Base-by-base conservation (phyloP, 305 asterid species). In the Rubia balearica region DNA sequence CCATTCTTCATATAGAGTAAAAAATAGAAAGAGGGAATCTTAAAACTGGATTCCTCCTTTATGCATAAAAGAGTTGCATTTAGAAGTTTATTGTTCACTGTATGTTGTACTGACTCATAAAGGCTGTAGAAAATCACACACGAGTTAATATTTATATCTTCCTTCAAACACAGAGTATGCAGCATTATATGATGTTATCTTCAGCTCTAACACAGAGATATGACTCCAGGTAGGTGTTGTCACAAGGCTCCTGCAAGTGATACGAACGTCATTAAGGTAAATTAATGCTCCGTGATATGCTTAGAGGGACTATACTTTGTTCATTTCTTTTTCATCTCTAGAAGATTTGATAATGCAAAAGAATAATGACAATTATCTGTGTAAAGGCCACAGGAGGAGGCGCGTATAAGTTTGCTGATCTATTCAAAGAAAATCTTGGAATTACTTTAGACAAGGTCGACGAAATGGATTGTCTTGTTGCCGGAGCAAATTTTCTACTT, bases 311-410 rank as follows among this genome's bases (percentile, higher is more conserved):
- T 30, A 30, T 30, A 30, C 36, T 30, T 30, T 30, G 36, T 30
- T 30, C 36, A 30, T 30, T 30, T 30, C 3, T 30, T 30, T 30
- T 30, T 30, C 3, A 30, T 30, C 36, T 30, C 36, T 30, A 30
- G 36, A 30, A 30, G 2, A 30, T 30, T 30, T 30, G 2, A 30
- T 30, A 30, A 30, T 30, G 36, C 1, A 30, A 30, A 30, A 3
- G 36, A 3, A 30, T 56, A 45, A 51, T 80, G 65, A 74, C 49
- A 48, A 76, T 76, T 63, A 30, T 78, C 59, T 68, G 77, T 70
- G 51, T 83, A 81, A 87, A 95, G 99, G 99, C 98, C 81, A 95
- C 99, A 74, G 99, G 99, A 80, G 99, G 99, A 43, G 99, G 99
- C 72, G 98, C 98, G 43, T 95, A 87, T 78, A 95, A 89, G 76